Percentiles rank a stretch among this genome's conserved stretches.
Conservation (phyloP, 2,329 filamentous ascomycete genomes). For the Septoria petroselini region DNA sequence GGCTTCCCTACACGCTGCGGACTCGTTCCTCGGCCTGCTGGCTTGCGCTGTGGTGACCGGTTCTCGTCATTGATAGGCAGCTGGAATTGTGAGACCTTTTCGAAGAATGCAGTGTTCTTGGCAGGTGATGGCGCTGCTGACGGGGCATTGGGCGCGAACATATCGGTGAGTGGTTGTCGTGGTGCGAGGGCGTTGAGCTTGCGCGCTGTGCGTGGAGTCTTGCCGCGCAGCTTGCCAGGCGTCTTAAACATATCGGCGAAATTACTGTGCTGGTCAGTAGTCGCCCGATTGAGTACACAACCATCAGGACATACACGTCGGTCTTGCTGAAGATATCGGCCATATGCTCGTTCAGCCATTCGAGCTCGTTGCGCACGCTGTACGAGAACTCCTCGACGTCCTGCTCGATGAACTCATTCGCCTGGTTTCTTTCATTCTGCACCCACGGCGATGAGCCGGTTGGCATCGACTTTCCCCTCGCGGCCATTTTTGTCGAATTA, state of each 20-base stretch:
- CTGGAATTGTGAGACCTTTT: conserved; percentile 57
- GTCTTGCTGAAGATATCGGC: conserved; percentile 84
- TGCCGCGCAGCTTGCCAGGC: conserved; percentile 76
- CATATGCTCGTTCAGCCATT: conserved; percentile 99
- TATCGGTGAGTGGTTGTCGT: conserved; percentile 53
- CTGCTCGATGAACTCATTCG: conserved; percentile 69
- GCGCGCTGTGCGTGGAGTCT: conserved; percentile 70
- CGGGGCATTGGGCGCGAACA: conserved; percentile 47
- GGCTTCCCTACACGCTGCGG: conserved; percentile 36
- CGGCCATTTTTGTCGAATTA: conserved; percentile 28
- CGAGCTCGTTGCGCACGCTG: conserved; percentile 86
- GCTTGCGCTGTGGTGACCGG: conserved; percentile 29
- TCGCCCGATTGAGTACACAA: background rate
- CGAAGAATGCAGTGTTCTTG: conserved; percentile 49
- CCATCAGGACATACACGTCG: conserved; percentile 65
- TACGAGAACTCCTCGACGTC: conserved; percentile 93
- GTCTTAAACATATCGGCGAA: conserved; percentile 96
- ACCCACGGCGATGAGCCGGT: conserved; percentile 63
- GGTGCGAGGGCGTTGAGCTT: conserved; percentile 58
- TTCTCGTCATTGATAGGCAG: conserved; percentile 56
- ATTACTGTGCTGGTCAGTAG: conserved; percentile 59
- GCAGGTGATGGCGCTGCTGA: conserved; percentile 53
- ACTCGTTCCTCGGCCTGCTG: conserved; percentile 35
- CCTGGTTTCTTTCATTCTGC: conserved; percentile 74
- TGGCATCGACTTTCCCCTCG: conserved; percentile 30